These are phyloP conservation scores for Tulasnella sp. DNA, from an alignment of 768 basidiomycete species.

Conservation along the genomic window DNA sequence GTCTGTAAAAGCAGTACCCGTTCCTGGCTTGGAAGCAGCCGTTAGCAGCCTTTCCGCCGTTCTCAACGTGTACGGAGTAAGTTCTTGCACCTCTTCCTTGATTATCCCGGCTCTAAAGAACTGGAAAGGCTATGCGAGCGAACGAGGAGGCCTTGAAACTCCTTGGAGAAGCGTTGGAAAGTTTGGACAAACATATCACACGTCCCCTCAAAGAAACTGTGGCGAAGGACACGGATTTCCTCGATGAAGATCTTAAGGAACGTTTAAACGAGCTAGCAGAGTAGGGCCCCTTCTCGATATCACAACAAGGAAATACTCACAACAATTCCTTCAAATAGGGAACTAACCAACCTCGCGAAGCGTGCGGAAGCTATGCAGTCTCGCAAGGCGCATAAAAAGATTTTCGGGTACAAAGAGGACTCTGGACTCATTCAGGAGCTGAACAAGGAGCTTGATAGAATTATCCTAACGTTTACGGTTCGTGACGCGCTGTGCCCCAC, in stretches of 20 bases:
- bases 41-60: not conserved
- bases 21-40: conserved; percentile 20
- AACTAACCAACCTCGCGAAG: not conserved
- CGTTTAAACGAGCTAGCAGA: not conserved
- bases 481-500: not conserved
- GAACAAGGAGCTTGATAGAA: not conserved
- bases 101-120: not conserved
- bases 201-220: not conserved
- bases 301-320: not conserved
- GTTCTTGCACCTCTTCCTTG: not conserved
- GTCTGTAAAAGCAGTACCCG: not conserved
- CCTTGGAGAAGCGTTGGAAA: not conserved
- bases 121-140: not conserved
- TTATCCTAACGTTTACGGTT: not conserved
- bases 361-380: not conserved
- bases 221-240: not conserved
- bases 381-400: not conserved
- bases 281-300: not conserved
- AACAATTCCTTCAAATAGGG: not conserved
- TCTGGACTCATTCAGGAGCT: not conserved
- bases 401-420: not conserved
- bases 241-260: not conserved
- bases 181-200: not conserved
- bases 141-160: not conserved
- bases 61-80: not conserved